Conservation (phyloP, 257 asterid species). For the Solanum gandarillasii region DNA sequence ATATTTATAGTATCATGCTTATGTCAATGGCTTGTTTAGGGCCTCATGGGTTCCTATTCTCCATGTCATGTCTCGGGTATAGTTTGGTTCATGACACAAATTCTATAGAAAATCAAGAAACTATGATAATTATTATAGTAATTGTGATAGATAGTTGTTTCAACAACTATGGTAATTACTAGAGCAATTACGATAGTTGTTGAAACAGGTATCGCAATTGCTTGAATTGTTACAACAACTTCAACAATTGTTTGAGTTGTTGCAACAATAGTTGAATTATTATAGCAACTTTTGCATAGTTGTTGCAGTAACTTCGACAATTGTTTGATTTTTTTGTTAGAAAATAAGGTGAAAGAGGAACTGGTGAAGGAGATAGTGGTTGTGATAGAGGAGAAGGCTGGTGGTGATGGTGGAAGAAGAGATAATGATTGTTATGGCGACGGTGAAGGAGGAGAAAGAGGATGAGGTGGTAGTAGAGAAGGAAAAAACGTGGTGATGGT, state of each 20-base stretch:
- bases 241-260: neutral
- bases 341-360: neutral
- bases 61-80: neutral
- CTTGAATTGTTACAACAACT: too few relatives aligned
- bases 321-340: neutral
- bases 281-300: neutral
- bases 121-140: too few relatives aligned
- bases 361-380: neutral
- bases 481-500: neutral
- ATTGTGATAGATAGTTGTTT: too few relatives aligned
- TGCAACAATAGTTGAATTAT: too few relatives aligned
- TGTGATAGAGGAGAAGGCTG: neutral
- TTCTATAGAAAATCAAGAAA: too few relatives aligned
- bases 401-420: neutral
- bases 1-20: neutral
- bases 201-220: neutral
- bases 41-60: neutral
- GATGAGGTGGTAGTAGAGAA: neutral
- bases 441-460: neutral
- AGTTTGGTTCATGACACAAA: neutral
- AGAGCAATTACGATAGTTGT: neutral
- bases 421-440: neutral
- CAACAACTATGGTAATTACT: neutral
- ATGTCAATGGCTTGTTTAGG: neutral
- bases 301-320: neutral